Evolutionary conservation across 345 rosid genomes (phyloP).

Genomic region (Mercurialis annua): DNA sequence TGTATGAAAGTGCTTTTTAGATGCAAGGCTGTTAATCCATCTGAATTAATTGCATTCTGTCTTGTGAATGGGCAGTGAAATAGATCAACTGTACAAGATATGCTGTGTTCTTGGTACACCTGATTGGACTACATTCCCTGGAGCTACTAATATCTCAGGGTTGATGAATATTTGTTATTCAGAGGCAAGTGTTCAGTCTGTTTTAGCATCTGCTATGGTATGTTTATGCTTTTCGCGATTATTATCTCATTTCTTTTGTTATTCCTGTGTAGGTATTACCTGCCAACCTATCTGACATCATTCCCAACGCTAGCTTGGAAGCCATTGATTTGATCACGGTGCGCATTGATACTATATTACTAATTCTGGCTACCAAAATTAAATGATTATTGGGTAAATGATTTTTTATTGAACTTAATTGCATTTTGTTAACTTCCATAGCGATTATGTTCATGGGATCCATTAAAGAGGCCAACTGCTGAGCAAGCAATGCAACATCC

Average conservation of each 20-base stretch:
- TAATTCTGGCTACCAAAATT: not conserved
- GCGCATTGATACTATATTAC: conserved; percentile 20
- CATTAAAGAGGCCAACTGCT: conserved; percentile 81
- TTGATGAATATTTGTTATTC: conserved; percentile 55
- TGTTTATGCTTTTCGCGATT: not conserved
- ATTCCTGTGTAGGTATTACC: conserved; percentile 51
- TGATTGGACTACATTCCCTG: conserved; percentile 70
- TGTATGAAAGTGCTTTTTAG: not conserved
- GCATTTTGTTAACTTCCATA: conserved; percentile 25
- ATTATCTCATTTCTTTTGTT: conserved; percentile 6
- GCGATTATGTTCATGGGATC: conserved; percentile 94
- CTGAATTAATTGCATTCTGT: not conserved
- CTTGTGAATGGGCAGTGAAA: conserved; percentile 52
- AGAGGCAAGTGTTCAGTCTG: conserved; percentile 44
- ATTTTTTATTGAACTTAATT: conserved; percentile 2
- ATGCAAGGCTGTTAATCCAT: not conserved
- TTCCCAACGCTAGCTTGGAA: conserved; percentile 75
- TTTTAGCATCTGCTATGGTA: not conserved
- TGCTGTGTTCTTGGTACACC: conserved; percentile 81
- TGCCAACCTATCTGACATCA: conserved; percentile 52
- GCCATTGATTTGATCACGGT: conserved; percentile 85
- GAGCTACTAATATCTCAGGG: conserved; percentile 60
- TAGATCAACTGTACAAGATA: conserved; percentile 87
- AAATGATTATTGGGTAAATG: not conserved
- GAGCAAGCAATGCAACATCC: conserved; percentile 87